Percentiles rank a stretch among this genome's conserved stretches.
Evolutionary conservation across 1,284 basidiomycete species (phyloP).

Genomic region (Puccinia polysora): DNA sequence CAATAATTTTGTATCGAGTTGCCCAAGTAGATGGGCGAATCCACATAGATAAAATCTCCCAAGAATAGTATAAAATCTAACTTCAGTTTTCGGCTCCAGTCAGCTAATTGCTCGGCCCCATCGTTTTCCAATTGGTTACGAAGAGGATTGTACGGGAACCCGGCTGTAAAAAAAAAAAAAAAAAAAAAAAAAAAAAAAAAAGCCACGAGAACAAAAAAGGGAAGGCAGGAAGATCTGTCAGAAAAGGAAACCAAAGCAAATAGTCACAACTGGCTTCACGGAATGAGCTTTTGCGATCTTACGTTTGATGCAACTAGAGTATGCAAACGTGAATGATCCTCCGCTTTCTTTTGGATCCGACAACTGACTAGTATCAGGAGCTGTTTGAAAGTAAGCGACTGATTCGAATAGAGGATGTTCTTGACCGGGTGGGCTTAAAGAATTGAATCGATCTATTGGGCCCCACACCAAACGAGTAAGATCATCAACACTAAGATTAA

Average conservation of each 20-base stretch:
- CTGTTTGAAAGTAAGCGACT: slow-evolving; percentile 45
- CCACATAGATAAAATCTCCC: slow-evolving; percentile 48
- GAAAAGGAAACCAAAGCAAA: not conserved
- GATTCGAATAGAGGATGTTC: slow-evolving; percentile 42
- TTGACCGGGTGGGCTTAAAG: not conserved
- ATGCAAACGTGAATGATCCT: slow-evolving; percentile 30
- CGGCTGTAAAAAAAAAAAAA: slow-evolving; percentile 15
- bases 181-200: not conserved
- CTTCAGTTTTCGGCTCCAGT: not conserved
- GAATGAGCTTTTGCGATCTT: too few relatives aligned
- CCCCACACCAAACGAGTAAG: too few relatives aligned
- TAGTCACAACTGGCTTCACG: too few relatives aligned
- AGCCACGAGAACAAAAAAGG: not conserved
- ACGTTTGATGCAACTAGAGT: slow-evolving; percentile 43
- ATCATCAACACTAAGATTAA: too few relatives aligned
- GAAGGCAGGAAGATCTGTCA: not conserved
- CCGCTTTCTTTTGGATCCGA: not conserved
- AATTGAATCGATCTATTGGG: slow-evolving; percentile 27
- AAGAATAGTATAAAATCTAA: slow-evolving; percentile 44
- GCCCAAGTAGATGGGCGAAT: slow-evolving; percentile 56
- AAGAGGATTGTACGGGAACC: slow-evolving; percentile 42
- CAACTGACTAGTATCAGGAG: slow-evolving; percentile 44
- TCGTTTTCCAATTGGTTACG: slow-evolving; percentile 28
- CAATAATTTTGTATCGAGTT: slow-evolving; percentile 61
- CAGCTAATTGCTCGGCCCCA: slow-evolving; percentile 30